Percentiles rank a stretch among this genome's conserved stretches.
Evolutionary conservation across 805 yeast species (phyloP).

Genomic region (Saccharomycopsis fibuligera): DNA sequence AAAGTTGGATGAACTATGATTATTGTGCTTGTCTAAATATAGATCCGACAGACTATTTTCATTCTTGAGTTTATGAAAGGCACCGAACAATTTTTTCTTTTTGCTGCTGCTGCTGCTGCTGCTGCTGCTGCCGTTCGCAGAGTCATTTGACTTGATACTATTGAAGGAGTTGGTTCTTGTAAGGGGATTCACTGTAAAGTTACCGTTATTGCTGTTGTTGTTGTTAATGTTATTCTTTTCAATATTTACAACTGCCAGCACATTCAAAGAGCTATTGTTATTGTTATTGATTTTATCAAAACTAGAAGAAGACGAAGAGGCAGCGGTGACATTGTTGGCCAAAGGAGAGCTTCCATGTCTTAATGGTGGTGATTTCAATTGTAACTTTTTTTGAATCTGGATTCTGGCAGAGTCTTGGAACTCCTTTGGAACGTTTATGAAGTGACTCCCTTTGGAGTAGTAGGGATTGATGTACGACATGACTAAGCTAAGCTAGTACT

Average conservation of each 20-base stretch:
- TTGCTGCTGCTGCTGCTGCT: background rate
- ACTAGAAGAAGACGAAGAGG: background rate
- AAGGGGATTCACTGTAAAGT: background rate
- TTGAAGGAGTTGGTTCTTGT: background rate
- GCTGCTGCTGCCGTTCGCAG: background rate
- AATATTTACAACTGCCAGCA: background rate
- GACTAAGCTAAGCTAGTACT: background rate
- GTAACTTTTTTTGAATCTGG: constrained; percentile 26
- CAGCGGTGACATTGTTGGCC: constrained; percentile 25
- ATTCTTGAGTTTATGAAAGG: background rate
- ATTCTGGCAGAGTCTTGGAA: constrained; percentile 28
- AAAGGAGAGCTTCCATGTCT: constrained; percentile 28
- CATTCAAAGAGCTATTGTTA: background rate
- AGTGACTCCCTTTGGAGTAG: background rate
- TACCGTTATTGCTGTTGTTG: background rate
- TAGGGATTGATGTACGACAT: constrained; percentile 18
- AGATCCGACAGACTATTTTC: constrained; percentile 2
- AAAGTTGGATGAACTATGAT: constrained; percentile 22
- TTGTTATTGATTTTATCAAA: background rate
- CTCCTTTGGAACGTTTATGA: constrained; percentile 26
- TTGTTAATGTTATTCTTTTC: background rate
- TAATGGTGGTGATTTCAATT: constrained; percentile 21
- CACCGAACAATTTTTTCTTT: constrained; percentile 4
- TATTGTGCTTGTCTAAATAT: constrained; percentile 18
- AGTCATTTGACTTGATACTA: background rate